phyloP scores from a whole-genome alignment of 2,329 filamentous ascomycete species.

The Stachybotrys echinatus region DNA sequence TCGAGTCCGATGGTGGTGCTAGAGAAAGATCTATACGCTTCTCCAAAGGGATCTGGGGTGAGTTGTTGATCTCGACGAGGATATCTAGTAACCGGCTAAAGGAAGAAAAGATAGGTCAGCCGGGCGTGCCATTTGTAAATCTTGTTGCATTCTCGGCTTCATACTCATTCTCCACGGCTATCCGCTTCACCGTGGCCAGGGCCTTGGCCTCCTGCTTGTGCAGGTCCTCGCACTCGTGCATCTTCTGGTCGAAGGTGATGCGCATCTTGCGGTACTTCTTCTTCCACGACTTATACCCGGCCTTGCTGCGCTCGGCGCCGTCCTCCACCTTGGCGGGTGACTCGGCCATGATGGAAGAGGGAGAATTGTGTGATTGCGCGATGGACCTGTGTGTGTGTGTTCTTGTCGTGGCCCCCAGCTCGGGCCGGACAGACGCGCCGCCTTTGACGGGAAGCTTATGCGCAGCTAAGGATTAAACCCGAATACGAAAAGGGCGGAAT shows the following conservation, averaged over 20 bases:
- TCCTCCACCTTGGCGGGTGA: conserved; percentile 37
- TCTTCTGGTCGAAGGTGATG: conserved; percentile 69
- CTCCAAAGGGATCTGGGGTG: conserved; percentile 67
- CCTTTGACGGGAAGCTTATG: too few species aligned
- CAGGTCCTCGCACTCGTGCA: conserved; percentile 75
- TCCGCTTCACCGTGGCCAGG: conserved; percentile 71
- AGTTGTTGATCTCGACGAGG: conserved; percentile 84
- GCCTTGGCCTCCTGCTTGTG: conserved; percentile 80
- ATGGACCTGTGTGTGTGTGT: too few species aligned
- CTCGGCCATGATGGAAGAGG: conserved; percentile 21
- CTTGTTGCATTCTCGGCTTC: conserved; percentile 22
- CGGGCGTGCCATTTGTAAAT: not conserved
- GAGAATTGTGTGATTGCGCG: not conserved
- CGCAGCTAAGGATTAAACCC: too few species aligned
- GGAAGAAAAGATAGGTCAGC: not conserved
- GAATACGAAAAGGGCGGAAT: too few species aligned
- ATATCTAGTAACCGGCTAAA: conserved; percentile 80
- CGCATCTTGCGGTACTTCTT: conserved; percentile 97
- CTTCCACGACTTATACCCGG: conserved; percentile 66
- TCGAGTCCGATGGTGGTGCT: conserved; percentile 33
- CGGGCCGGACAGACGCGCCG: too few species aligned
- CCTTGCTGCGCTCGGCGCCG: conserved; percentile 34
- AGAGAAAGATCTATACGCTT: conserved; percentile 68
- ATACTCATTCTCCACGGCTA: conserved; percentile 91
- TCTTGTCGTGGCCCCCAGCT: too few species aligned